A percentile compares a stretch with the other conserved stretches of the same genome.
phyloP scores from a whole-genome alignment of 1,284 basidiomycete genomes.

The Inonotus hispidus region DNA sequence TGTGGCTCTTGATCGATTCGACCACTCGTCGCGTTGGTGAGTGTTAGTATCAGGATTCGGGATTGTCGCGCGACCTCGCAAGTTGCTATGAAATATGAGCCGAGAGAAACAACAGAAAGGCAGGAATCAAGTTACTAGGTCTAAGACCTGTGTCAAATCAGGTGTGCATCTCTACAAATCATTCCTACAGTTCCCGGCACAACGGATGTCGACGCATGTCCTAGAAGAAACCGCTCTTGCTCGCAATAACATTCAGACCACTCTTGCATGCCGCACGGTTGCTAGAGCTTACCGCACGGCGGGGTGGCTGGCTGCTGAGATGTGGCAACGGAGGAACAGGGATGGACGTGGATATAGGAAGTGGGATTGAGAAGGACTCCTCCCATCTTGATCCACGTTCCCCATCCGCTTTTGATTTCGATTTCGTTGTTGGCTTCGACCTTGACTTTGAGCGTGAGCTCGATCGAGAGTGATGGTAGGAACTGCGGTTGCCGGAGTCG shows the following conservation, averaged over 20 bases:
- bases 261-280: neutral
- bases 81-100: too few species aligned
- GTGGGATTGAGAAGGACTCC: neutral
- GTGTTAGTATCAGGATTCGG: too few species aligned
- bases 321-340: neutral
- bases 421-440: neutral
- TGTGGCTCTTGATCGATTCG: too few species aligned
- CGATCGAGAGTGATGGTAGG: too few species aligned
- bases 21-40: too few species aligned
- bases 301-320: neutral
- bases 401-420: neutral
- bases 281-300: neutral
- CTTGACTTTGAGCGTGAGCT: neutral
- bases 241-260: neutral
- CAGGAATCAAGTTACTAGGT: too few species aligned
- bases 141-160: too few species aligned
- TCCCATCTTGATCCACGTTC: neutral
- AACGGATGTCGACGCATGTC: too few species aligned
- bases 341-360: neutral
- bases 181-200: too few species aligned
- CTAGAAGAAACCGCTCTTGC: neutral
- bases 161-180: too few species aligned
- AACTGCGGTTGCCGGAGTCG: neutral
- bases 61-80: too few species aligned
- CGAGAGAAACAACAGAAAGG: too few species aligned